These are phyloP conservation scores for Saururus chinensis DNA, from an alignment of 164 flowering plant genomes.

Conservation along the genomic window DNA sequence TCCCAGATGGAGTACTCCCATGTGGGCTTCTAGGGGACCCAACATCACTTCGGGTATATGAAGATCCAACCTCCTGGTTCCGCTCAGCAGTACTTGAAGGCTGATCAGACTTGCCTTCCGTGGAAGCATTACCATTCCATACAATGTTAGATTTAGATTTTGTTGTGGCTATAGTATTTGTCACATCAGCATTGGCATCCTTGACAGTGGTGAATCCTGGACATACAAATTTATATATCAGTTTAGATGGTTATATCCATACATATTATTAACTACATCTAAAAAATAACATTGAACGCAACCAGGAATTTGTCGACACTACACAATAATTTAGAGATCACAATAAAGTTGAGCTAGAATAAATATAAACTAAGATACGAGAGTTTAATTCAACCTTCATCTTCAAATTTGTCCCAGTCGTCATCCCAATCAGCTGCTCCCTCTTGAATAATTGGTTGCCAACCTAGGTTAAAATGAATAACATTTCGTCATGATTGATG, in stretches of 20 bases:
- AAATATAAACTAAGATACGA: background rate
- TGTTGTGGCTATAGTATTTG: background rate
- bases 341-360: background rate
- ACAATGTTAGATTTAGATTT: background rate
- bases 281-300: background rate
- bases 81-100: constrained; percentile 22
- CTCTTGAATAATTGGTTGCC: constrained; percentile 2
- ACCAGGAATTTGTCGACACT: background rate
- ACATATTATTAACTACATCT: background rate
- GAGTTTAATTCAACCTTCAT: constrained; percentile 8
- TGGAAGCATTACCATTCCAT: constrained; percentile 6
- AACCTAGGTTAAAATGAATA: background rate
- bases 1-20: constrained; percentile 40
- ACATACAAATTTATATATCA: background rate
- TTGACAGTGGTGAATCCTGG: background rate
- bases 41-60: constrained; percentile 33
- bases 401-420: constrained; percentile 95
- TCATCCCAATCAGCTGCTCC: constrained; percentile 88
- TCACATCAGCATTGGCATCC: background rate
- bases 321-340: no score
- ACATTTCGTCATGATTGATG: background rate
- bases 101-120: constrained; percentile 36
- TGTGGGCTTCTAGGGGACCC: constrained; percentile 42
- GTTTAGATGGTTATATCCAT: background rate
- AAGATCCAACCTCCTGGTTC: constrained; percentile 28